Evolutionary conservation across 1,139 yeast species (phyloP).

Genomic region (Pichia kudriavzevii): DNA sequence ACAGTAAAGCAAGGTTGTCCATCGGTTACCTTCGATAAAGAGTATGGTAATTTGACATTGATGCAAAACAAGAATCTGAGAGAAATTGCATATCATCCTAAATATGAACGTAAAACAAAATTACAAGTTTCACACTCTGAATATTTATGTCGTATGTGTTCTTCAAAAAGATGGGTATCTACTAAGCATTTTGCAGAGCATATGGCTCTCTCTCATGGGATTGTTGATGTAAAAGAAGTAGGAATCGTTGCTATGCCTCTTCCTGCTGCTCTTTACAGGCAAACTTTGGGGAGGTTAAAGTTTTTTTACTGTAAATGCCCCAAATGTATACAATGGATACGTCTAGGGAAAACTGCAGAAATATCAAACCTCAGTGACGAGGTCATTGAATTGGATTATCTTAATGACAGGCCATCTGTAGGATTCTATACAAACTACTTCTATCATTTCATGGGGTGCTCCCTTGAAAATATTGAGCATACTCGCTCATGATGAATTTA

Average conservation of each 20-base stretch:
- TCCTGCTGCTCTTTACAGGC: constrained; percentile 16
- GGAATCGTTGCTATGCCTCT: constrained; percentile 15
- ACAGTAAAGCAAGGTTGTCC: constrained; percentile 14
- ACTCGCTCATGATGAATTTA: too few relatives aligned
- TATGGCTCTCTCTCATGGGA: constrained; percentile 20
- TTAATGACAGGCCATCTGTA: constrained; percentile 2
- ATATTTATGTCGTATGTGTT: constrained; percentile 21
- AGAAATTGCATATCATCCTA: constrained; percentile 10
- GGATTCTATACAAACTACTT: constrained; percentile 21
- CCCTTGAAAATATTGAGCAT: too few relatives aligned
- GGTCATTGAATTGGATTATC: background rate
- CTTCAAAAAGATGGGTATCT: constrained; percentile 17
- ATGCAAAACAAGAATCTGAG: constrained; percentile 6
- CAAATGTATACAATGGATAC: constrained; percentile 17
- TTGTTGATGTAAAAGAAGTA: constrained; percentile 6
- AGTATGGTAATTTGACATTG: constrained; percentile 4
- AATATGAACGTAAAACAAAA: too few relatives aligned
- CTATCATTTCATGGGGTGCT: constrained; percentile 18
- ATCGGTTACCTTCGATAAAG: constrained; percentile 12
- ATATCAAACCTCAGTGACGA: background rate
- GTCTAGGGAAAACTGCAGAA: constrained; percentile 16
- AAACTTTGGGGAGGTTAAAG: constrained; percentile 13
- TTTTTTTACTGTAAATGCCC: constrained; percentile 20
- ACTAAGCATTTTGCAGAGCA: constrained; percentile 11
- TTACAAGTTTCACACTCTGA: too few relatives aligned